These are phyloP conservation scores for Fulvia fulva DNA, from an alignment of 2,329 filamentous ascomycete species.

Conservation along the genomic window DNA sequence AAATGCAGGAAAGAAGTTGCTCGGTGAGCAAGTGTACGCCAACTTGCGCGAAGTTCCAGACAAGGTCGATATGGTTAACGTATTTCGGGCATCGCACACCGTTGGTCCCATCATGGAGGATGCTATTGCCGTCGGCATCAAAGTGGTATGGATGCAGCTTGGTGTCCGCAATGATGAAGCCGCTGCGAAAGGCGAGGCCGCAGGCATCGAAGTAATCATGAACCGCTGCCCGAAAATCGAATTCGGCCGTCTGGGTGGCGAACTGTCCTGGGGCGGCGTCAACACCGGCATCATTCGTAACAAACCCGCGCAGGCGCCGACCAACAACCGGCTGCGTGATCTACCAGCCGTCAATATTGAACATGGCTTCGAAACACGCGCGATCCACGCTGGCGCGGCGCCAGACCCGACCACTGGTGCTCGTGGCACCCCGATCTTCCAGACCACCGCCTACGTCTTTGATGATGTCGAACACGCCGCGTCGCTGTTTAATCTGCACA, in stretches of 20 bases:
- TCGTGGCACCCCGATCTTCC: slow-evolving; percentile 17
- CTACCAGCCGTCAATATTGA: slow-evolving; percentile 11
- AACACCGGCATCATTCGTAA: slow-evolving; percentile 18
- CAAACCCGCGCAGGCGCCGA: slow-evolving; percentile 14
- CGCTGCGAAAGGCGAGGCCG: slow-evolving; percentile 14
- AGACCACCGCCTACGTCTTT: slow-evolving; percentile 17
- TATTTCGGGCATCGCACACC: slow-evolving; percentile 14
- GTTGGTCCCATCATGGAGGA: slow-evolving; percentile 17
- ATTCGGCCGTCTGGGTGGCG: slow-evolving; percentile 17
- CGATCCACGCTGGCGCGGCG: slow-evolving; percentile 12
- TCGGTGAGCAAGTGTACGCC: slow-evolving; percentile 14
- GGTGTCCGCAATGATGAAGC: slow-evolving; percentile 17
- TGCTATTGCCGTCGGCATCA: slow-evolving; percentile 13
- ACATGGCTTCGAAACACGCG: slow-evolving; percentile 16
- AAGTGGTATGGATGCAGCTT: slow-evolving; percentile 17
- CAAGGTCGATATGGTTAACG: slow-evolving; percentile 17
- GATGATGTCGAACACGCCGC: slow-evolving; percentile 16
- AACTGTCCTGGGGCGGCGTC: slow-evolving; percentile 17
- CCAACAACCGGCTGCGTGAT: slow-evolving; percentile 3
- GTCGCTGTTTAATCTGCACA: slow-evolving; percentile 16
- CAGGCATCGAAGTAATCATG: slow-evolving; percentile 17
- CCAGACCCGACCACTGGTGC: slow-evolving; percentile 16
- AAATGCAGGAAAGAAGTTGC: slow-evolving; percentile 14
- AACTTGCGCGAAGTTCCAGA: slow-evolving; percentile 16
- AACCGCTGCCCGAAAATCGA: slow-evolving; percentile 19